phyloP scores from a whole-genome alignment of 352 stramenopile genomes.

The Pythium oligandrum region DNA sequence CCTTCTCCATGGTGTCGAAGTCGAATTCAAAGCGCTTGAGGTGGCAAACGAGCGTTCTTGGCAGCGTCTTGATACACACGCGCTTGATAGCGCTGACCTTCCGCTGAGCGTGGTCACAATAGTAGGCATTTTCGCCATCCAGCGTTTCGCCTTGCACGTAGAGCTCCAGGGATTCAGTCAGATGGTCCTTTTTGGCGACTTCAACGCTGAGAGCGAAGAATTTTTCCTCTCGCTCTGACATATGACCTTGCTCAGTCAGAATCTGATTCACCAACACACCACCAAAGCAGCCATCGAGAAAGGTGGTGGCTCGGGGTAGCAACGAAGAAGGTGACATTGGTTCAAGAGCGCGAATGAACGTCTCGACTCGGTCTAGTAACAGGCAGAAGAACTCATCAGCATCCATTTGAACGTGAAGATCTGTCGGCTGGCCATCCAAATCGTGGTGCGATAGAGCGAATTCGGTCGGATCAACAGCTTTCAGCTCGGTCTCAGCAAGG shows the following conservation, averaged over 20 bases:
- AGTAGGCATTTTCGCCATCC: slow-evolving; percentile 79
- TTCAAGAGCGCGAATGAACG: slow-evolving; percentile 13
- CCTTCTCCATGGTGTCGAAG: slow-evolving; percentile 84
- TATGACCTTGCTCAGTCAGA: slow-evolving; percentile 63
- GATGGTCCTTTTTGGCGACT: slow-evolving; percentile 60
- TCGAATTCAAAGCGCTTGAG: slow-evolving; percentile 90
- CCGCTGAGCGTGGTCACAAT: slow-evolving; percentile 53
- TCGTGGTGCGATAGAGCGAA: slow-evolving; percentile 71
- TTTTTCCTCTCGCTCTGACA: slow-evolving; percentile 79
- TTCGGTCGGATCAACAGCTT: slow-evolving; percentile 47
- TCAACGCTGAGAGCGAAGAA: slow-evolving; percentile 84
- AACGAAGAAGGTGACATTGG: too few species aligned
- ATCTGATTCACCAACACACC: slow-evolving; percentile 82
- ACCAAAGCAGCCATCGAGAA: slow-evolving; percentile 63
- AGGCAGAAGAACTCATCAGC: slow-evolving; percentile 81
- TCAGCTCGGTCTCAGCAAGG: slow-evolving; percentile 36
- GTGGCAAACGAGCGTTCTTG: slow-evolving; percentile 75
- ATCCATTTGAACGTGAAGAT: slow-evolving; percentile 78
- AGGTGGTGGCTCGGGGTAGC: slow-evolving; percentile 3
- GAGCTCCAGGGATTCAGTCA: slow-evolving; percentile 52
- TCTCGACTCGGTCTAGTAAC: slow-evolving; percentile 76
- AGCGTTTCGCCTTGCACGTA: slow-evolving; percentile 75
- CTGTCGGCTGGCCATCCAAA: slow-evolving; percentile 65
- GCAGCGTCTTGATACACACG: slow-evolving; percentile 75
- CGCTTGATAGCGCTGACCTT: slow-evolving; percentile 83